Conservation (phyloP, 352 stramenopile species). For the Pythium myriotylum region DNA sequence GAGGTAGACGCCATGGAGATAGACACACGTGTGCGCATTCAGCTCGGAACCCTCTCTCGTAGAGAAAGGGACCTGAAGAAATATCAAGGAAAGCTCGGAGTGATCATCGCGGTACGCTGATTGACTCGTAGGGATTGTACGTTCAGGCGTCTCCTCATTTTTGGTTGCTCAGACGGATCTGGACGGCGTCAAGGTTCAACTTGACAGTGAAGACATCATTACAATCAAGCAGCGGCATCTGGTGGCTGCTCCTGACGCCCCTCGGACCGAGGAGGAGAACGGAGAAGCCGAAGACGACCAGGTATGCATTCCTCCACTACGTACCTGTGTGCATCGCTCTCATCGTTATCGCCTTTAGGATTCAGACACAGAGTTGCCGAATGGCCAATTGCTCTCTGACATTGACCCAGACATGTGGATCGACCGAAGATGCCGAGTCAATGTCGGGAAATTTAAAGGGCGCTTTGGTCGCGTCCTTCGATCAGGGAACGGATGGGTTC, state of each 20-base stretch:
- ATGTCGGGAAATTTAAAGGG: constrained; percentile 88
- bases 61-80: constrained; percentile 71
- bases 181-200: constrained; percentile 50
- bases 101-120: constrained; percentile 54
- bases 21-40: constrained; percentile 58
- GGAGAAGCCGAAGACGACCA: constrained; percentile 27
- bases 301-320: constrained; percentile 1
- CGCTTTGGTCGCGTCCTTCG: constrained; percentile 71
- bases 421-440: constrained; percentile 83
- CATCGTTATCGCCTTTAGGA: constrained; percentile 4
- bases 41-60: constrained; percentile 46
- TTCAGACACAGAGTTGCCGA: constrained; percentile 35
- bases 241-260: constrained; percentile 33
- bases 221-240: constrained; percentile 63
- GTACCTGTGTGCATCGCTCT: not conserved
- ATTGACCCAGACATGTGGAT: constrained; percentile 90
- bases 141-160: too few species aligned
- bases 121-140: too few species aligned
- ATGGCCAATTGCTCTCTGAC: constrained; percentile 70
- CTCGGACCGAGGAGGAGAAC: constrained; percentile 38
- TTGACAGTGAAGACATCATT: constrained; percentile 59
- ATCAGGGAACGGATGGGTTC: constrained; percentile 89
- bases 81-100: constrained; percentile 63
- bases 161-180: constrained; percentile 18
- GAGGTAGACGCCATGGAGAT: constrained; percentile 44